Evolutionary conservation across 768 basidiomycete genomes (phyloP).

Genomic region (Lentinula detonsa): DNA sequence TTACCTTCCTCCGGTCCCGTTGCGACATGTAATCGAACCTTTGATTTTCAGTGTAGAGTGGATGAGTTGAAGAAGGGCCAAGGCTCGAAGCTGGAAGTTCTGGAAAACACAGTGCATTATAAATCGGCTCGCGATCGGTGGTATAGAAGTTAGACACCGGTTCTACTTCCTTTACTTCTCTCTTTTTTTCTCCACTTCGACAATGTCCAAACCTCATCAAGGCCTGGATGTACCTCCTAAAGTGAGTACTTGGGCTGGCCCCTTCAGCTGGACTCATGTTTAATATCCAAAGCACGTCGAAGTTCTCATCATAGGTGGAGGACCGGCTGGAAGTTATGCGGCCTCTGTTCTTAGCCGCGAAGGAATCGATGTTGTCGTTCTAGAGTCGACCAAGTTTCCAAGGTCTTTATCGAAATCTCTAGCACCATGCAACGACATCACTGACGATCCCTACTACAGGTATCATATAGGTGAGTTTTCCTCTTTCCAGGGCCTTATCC

Average conservation of each 20-base stretch:
- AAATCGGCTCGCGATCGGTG: not conserved
- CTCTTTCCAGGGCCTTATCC: not conserved
- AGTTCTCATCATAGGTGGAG: slow-evolving; percentile 36
- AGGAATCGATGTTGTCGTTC: slow-evolving; percentile 20
- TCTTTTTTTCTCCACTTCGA: not conserved
- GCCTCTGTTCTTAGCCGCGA: slow-evolving; percentile 23
- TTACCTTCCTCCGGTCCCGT: not conserved
- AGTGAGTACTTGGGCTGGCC: not conserved
- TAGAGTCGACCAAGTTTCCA: slow-evolving; percentile 21
- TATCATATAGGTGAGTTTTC: not conserved
- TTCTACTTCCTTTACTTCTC: not conserved
- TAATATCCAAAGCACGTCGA: slow-evolving; percentile 28
- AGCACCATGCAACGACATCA: not conserved
- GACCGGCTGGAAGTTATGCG: slow-evolving; percentile 22
- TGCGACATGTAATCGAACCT: not conserved
- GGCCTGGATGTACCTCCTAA: not conserved
- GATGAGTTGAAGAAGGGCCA: not conserved
- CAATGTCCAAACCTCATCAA: not conserved
- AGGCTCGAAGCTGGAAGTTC: not conserved
- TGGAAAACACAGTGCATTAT: not conserved
- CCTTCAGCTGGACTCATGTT: not conserved
- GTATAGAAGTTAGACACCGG: not conserved
- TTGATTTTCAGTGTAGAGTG: not conserved
- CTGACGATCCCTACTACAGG: slow-evolving; percentile 7
- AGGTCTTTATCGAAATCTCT: slow-evolving; percentile 2